Base-by-base conservation (phyloP, 768 basidiomycete genomes). In the Rhizopogon sp. region DNA sequence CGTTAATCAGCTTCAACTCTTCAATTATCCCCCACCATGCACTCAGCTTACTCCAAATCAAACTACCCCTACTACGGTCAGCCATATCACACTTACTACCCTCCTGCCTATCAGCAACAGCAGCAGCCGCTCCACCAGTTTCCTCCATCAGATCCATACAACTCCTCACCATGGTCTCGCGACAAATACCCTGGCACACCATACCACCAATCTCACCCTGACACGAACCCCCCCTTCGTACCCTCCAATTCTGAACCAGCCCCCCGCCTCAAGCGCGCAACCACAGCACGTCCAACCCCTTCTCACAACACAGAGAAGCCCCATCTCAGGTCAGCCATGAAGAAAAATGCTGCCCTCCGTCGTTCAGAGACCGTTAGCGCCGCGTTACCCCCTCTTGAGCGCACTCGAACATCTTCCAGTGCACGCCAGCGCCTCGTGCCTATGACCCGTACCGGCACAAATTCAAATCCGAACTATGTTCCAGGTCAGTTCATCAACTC, bases 251-350 rank as follows among this genome's bases (percentile, higher is more conserved):
- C 62, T 51, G 66, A 71, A 17, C 6, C 40, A 1, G 47, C 62
- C 17, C 52, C 69, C 10, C 67, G 67, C 43, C 54, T 59, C 50
- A 75, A 75, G 58, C 76, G 74, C 39, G 68, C 71, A 57, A 66
- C 65, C 17, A 63, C 69, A 5, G 57, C 64, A 37, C 67, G 60
- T 10, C 55, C 70, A 17, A 58, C 53, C 37, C 57, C 62, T 7
- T 2, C 60, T 20, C 9, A 49, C 6, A 49, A 49, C 5, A 60
- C 63, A 1, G 69, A 70, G 39, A 68, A 64, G 46, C 72, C 70
- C 2, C 77, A 69, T 11, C 71, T 83, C 40, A 86, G 77, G 68
- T 79, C 86, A 35, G 83, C 82, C 0, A 67, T 87, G 65, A 87
- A 82, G 66, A 82, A 78, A 64, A 62, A 72, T 17, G 65, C 66